phyloP scores from a whole-genome alignment of 192 early-diverging fungal genomes.

The Dissophora globulifera region DNA sequence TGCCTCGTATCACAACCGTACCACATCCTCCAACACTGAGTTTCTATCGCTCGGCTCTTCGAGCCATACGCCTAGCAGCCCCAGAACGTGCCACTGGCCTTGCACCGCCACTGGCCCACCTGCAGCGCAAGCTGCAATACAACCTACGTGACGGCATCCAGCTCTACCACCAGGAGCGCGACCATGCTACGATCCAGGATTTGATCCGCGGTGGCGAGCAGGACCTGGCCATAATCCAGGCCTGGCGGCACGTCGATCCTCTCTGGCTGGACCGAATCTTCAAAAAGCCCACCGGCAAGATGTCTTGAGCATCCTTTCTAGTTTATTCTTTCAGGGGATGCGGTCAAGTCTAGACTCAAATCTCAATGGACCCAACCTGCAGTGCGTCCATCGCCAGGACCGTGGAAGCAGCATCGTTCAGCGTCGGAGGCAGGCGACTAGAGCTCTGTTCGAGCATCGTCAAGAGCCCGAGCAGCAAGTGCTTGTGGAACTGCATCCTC shows the following conservation, averaged over 20 bases:
- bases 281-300: conserved; percentile 46
- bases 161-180: conserved; percentile 31
- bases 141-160: conserved; percentile 45
- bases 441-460: conserved; percentile 36
- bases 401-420: conserved; percentile 17
- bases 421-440: conserved; percentile 18
- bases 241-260: conserved; percentile 32
- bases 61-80: conserved; percentile 2
- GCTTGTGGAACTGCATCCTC: conserved; percentile 38
- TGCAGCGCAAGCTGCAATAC: conserved; percentile 28
- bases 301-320: neutral
- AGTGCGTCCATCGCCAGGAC: conserved; percentile 40
- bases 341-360: too few species aligned
- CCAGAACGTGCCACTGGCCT: conserved; percentile 2
- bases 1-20: conserved; percentile 1
- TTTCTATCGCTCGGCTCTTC: conserved; percentile 36
- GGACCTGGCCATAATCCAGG: conserved; percentile 39
- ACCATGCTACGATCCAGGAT: neutral
- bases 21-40: conserved; percentile 33
- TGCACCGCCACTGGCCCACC: conserved; percentile 17
- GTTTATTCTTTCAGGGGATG: neutral
- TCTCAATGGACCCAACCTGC: conserved; percentile 32
- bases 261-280: conserved; percentile 42
- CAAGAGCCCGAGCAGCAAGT: conserved; percentile 25
- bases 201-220: conserved; percentile 20